These are phyloP conservation scores for Stagonosporopsis tanaceti DNA, from an alignment of 2,329 filamentous ascomycete genomes.

Conservation along the genomic window DNA sequence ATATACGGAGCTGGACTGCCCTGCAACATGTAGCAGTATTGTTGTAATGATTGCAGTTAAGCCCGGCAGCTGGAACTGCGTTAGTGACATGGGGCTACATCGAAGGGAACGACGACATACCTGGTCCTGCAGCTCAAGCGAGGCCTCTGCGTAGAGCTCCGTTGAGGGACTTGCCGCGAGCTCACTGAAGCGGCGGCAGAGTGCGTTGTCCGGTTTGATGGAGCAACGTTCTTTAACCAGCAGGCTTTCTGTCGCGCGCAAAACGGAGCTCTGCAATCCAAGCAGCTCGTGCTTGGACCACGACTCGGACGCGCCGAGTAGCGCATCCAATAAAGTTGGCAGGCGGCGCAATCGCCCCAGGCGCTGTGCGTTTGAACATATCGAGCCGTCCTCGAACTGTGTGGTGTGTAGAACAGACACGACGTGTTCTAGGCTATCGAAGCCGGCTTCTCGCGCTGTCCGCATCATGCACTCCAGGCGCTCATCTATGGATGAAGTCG, in stretches of 20 bases:
- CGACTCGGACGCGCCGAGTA: not conserved
- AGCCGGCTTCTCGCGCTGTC: not conserved
- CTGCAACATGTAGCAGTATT: not conserved
- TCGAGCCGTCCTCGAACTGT: constrained; percentile 2
- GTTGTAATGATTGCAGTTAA: not conserved
- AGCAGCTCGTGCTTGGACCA: not conserved
- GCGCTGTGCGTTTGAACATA: not conserved
- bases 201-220: not conserved
- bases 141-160: not conserved
- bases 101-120: not conserved
- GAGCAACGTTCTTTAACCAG: not conserved
- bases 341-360: not conserved
- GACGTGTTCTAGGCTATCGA: not conserved
- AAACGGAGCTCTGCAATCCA: not conserved
- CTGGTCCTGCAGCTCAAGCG: not conserved
- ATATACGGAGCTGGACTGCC: not conserved
- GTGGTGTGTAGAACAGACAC: not conserved
- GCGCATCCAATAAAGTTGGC: not conserved
- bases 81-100: not conserved
- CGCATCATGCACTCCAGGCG: not conserved
- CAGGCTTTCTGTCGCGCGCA: not conserved
- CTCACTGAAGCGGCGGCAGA: not conserved
- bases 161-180: not conserved
- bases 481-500: not conserved
- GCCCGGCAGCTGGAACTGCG: not conserved